Base-by-base conservation (phyloP, 2,329 filamentous ascomycete genomes). In the Scedosporium apiospermum region DNA sequence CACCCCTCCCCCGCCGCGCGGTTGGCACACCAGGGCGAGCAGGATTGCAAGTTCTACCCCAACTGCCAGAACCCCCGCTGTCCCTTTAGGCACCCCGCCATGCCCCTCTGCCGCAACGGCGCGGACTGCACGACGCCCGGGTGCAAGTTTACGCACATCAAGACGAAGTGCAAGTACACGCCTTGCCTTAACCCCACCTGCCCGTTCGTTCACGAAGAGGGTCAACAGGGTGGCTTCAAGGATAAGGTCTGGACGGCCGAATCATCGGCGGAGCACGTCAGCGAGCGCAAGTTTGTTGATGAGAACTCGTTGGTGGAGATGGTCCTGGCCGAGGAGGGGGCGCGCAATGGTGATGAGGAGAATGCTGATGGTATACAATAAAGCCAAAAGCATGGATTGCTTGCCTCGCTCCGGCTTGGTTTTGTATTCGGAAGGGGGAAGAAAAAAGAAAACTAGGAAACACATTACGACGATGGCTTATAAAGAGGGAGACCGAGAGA, bases 101-200 rank as follows among this genome's bases (percentile, higher is more conserved):
- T 91, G 84, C 91, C 91, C 6, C 81, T 91, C 26, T 99, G 95
- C 78, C 88, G 91, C 64, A 97, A 97, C 72, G 95, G 95, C 30
- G 89, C 88, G 58, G 91, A 93, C 72, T 99, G 95, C 80, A 87
- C 87, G 42, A 86, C 85, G 3, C 78, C 87, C 12, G 86, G 87
- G 65, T 99, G 95, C 84, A 92, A 91, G 68, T 99, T 96, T 72
- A 93, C 90, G 12, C 95, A 99, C 76, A 78, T 89, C 67, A 87
- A 88, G 73, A 90, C 88, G 58, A 84, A 88, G 73, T 99, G 95
- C 86, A 92, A 87, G 72, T 98, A 89, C 77, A 93, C 87, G 68
- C 95, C 93, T 0, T 99, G 95, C 76, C 84, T 91, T 66, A 97
- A 97, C 77, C 84, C 88, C n/a, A 83, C 80, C 68, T 99, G 95